Conservation (phyloP, 2,329 filamentous ascomycete species). For the Colletotrichum noveboracense region DNA sequence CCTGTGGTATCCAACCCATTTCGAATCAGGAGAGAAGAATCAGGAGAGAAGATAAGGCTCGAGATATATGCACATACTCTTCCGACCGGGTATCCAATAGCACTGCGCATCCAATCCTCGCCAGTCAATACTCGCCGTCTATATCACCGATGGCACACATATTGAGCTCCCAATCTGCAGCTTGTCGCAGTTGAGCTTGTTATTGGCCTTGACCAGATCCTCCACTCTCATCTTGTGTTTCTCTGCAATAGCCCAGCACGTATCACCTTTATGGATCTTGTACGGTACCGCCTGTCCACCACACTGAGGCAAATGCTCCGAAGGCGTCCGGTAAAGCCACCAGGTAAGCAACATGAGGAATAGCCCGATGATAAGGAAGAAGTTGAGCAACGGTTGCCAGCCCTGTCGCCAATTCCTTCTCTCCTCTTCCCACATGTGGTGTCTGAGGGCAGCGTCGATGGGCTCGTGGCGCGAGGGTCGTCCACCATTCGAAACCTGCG, state of each 20-base stretch:
- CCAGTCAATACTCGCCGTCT: not conserved
- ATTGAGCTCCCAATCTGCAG: conserved; percentile 46
- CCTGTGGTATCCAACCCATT: not conserved
- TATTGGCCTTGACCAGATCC: conserved; percentile 50
- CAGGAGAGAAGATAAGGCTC: not conserved
- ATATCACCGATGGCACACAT: conserved; percentile 43
- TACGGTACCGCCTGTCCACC: conserved; percentile 31
- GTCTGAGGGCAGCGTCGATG: conserved; percentile 28
- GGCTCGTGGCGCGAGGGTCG: conserved; percentile 31
- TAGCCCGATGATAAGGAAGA: conserved; percentile 58
- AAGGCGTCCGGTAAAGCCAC: conserved; percentile 43
- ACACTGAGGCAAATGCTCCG: conserved; percentile 8
- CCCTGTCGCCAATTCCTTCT: conserved; percentile 55
- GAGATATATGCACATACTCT: not conserved
- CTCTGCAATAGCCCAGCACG: conserved; percentile 58
- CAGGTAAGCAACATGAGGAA: conserved; percentile 56
- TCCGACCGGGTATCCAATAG: not conserved
- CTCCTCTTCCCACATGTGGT: conserved; percentile 12
- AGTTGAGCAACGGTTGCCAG: conserved; percentile 62
- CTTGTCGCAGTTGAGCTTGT: conserved; percentile 51
- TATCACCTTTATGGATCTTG: conserved; percentile 50
- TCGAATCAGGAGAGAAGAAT: not conserved
- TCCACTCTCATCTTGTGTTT: conserved; percentile 46
- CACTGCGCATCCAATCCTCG: not conserved
- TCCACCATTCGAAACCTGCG: conserved; percentile 38